Evolutionary conservation across 306 rosid species (phyloP), one percentile per base, ranked within the genome.

Genomic region (Prunus mira): DNA sequence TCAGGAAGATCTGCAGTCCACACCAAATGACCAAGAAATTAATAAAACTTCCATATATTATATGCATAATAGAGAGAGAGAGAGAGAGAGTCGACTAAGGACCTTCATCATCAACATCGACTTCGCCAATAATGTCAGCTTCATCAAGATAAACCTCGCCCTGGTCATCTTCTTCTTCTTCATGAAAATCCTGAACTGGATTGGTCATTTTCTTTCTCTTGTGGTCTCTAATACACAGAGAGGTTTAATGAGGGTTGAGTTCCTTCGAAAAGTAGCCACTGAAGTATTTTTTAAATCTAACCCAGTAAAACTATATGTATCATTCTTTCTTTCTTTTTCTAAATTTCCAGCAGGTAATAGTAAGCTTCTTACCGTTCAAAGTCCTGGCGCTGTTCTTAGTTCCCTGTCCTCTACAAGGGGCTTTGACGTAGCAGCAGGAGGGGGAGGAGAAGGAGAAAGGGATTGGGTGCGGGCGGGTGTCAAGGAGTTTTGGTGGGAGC

Each of bases 1-100:
- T 87, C 88, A 61, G 87, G 91, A 77, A 87, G 91, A 73, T 84
- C 91, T 87, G 81, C 64, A 76, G 41, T 50, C 43, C 73, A 66
- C 71, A 65, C 41, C 20, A 49, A 15, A 73, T n/a, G 54, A 56
- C 24, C 61, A 30, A 58, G 32, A 56, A 63, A 30, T 22, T 22
- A 64, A 41, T 5, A 64, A 60, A 46, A 15, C 20, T 32, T 7
- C 9, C 27, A 45, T 17, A 63, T 10, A 69, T 25, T 1, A 46
- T 5, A 50, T 27, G 1, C 3, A 55, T 2, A 43, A 1, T 20
- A 47, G 10, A 20, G 22, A 76, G 27, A 27, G 69, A 47, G 12
- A 15, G 43, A 60, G 30, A 70, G n/a, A 62, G 18, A 60, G 50
- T 12, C 13, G 49, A n/a, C 3, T 34, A 25, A 22, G 43, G 12